Base-by-base conservation (phyloP, 768 basidiomycete species). In the Serpula lacrymans region DNA sequence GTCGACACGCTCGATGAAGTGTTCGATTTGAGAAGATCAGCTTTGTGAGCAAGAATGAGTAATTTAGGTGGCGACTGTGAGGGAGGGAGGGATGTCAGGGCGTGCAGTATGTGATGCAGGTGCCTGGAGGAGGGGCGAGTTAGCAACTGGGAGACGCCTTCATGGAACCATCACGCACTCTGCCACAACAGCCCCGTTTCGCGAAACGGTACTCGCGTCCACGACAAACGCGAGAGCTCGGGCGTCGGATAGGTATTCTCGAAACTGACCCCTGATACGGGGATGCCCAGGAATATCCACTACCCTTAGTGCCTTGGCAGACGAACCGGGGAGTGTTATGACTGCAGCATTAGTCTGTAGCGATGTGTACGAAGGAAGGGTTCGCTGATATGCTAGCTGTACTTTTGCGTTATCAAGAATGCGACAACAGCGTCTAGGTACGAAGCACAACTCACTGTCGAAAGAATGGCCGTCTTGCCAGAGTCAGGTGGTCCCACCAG, bases 251-350 rank as follows among this genome's bases (percentile, higher is more conserved):
- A 92, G 58, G 50, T 83, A 62, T 29, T 89, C 86, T 34, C 62
- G 65, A 54, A 88, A 86, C 52, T 88, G 85, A 51, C 76, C 76
- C 22, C 88, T 65, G 41, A 92, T 74, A 29, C 89, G 76, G 8
- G 88, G 84, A 58, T 92, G 89, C n/a, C 89, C 89, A 6, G 89
- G 89, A 29, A 92, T 63, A 59, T 92, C 89, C 13, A 89, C 66
- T 10, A 86, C 61, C 28, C 69, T 74, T 32, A 84, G 55, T 11
- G 61, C 54, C 49, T 72, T 75, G 30, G 65, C 68, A 2, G 65
- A 46, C 5, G 62, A 55, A n/a, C n/a, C n/a, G 2, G 72, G 55
- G n/a, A 82, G 49, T 5, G 61, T 43, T 24, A 82, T 57, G 4
- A 70, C 48, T 4, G 77, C 73, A 1, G 71, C 63, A 57, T 88